Percentiles rank a stretch among this genome's conserved stretches.
These are phyloP conservation scores for Mesembryanthemum crystallinum DNA, from an alignment of 148 eudicot genomes.

Conservation along the genomic window DNA sequence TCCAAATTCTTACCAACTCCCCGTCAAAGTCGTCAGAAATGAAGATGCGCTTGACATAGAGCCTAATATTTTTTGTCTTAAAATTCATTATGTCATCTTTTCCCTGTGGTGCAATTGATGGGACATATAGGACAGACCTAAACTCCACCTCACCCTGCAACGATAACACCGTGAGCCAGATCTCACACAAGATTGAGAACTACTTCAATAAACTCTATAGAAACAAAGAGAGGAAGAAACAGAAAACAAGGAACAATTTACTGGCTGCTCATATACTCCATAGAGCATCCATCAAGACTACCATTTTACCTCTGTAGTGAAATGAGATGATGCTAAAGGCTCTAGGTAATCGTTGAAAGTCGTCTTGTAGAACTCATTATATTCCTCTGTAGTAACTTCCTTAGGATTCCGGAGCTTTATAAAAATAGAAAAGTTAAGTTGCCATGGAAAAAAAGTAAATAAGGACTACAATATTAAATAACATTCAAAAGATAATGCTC, in stretches of 20 bases:
- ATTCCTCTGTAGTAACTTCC: conserved; percentile 85
- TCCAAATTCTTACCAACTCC: conserved; percentile 61
- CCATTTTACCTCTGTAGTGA: conserved; percentile 80
- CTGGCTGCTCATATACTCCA: not conserved
- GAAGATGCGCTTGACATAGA: conserved; percentile 93
- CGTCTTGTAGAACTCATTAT: conserved; percentile 85
- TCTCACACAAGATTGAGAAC: not conserved
- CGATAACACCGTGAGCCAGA: not conserved
- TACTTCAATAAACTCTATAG: not conserved
- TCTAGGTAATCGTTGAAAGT: conserved; percentile 87
- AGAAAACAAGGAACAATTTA: not conserved
- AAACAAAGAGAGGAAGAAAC: not conserved
- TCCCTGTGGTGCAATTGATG: conserved; percentile 70
- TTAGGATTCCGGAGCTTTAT: conserved; percentile 87
- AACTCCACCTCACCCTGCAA: conserved; percentile 97
- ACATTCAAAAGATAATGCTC: conserved; percentile 23
- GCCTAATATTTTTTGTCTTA: conserved; percentile 93
- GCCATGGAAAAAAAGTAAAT: not conserved
- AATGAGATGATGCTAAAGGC: conserved; percentile 93
- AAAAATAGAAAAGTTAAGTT: not conserved
- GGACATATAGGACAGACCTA: conserved; percentile 80
- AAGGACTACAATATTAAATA: not conserved
- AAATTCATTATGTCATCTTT: conserved; percentile 68
- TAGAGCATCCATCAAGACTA: not conserved
- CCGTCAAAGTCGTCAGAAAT: conserved; percentile 99